phyloP scores from a whole-genome alignment of 2,329 filamentous ascomycete genomes.

The Aspergillus pseudotamarii region DNA sequence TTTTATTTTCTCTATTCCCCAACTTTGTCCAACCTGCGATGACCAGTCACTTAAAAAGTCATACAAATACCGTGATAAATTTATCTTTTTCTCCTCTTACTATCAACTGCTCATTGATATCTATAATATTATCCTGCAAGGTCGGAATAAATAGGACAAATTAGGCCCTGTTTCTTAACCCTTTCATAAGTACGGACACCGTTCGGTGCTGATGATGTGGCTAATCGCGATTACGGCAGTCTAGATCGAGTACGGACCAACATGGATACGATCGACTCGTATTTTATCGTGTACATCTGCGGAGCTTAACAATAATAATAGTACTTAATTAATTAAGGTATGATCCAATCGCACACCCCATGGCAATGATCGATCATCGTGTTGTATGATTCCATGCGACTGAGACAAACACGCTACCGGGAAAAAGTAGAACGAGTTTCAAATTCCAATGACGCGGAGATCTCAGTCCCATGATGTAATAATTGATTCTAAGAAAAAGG shows the following conservation, averaged over 20 bases:
- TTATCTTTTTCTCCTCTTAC: not conserved
- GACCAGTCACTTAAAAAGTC: not conserved
- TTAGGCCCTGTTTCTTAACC: not conserved
- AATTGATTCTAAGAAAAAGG: not conserved
- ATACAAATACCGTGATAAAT: not conserved
- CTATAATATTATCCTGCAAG: not conserved
- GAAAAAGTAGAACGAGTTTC: not conserved
- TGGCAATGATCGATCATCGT: not conserved
- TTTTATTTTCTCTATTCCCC: not conserved
- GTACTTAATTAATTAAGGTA: not conserved
- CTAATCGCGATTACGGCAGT: not conserved
- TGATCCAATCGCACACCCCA: not conserved
- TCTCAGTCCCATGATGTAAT: slow-evolving; percentile 19
- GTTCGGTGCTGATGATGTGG: not conserved
- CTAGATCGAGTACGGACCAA: not conserved
- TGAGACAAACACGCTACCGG: not conserved
- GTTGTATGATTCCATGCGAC: not conserved
- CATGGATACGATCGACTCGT: not conserved
- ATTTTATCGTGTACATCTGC: not conserved
- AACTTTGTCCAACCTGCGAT: not conserved
- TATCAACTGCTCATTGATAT: not conserved
- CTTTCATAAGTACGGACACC: not conserved
- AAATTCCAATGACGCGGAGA: slow-evolving; percentile 19
- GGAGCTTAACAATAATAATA: not conserved
- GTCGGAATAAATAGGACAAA: not conserved